Evolutionary conservation across 257 asterid species (phyloP), one percentile per base, ranked within the genome.

Genomic region (Rhazya stricta): DNA sequence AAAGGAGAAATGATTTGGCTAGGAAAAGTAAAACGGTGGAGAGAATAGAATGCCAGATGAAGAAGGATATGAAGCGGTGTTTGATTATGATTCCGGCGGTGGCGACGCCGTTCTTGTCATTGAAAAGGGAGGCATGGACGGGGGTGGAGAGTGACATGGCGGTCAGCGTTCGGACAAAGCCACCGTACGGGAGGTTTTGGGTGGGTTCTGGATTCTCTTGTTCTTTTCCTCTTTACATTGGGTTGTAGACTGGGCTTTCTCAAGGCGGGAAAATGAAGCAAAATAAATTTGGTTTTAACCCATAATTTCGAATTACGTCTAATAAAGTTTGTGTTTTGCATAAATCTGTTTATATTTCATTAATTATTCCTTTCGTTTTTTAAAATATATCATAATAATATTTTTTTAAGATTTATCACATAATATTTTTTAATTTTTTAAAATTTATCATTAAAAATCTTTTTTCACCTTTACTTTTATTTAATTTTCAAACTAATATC

Each of bases 31-130:
- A 32, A 79, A 82, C 37, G 18, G 97, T 88, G 25, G 98, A 86
- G 65, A 81, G 91, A 53, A 91, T 78, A 27, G 86, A 80, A 79
- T 92, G 98, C 98, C 99, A 95, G 53, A 92, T 89, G 51, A 94
- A 75, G 80, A 89, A 89, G 81, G 96, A 88, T 42, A 89, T 48
- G 86, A 92, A 92, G 7, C 99, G 99, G 83, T 89, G 83, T 45
- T 84, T 85, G 86, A 88, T 76, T 68, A 90, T 76, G 75, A 87
- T 23, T 78, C 83, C 36, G 76, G 81, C 75, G 76, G 74, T 34
- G 54, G 63, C 74, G 25, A 79, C 90, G 80, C 91, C 91, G 83
- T 86, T 84, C 71, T 89, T 89, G 72, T 82, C 86, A 13, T 77
- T 81, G 91, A 89, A 94, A 2, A 93, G 85, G 0, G 88, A 65